These are phyloP conservation scores for Chlorella sp. DNA, from an alignment of 139 green algal species.

Conservation along the genomic window DNA sequence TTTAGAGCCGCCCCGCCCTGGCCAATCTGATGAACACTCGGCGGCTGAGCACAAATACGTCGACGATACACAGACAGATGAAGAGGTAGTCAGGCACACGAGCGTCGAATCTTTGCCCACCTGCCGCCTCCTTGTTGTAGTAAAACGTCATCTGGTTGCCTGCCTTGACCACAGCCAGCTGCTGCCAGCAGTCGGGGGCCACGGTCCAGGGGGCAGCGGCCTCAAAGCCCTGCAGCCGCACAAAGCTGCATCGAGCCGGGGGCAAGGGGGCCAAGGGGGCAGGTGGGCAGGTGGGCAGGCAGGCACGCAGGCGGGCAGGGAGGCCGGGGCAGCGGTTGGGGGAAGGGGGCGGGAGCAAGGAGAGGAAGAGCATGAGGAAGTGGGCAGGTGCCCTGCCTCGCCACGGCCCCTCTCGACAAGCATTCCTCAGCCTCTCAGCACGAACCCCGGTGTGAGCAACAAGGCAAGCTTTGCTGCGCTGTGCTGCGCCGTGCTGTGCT, in stretches of 20 bases:
- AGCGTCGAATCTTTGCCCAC: neutral
- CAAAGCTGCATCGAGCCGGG: too few relatives aligned
- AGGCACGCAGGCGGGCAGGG: neutral
- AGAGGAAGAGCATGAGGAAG: neutral
- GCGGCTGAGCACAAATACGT: too few relatives aligned
- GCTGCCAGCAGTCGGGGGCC: slow-evolving; percentile 14
- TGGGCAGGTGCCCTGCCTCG: too few relatives aligned
- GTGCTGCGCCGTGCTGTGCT: neutral
- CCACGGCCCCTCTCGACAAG: too few relatives aligned
- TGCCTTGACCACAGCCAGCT: slow-evolving; percentile 23
- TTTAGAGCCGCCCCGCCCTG: too few relatives aligned
- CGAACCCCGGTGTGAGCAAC: too few relatives aligned
- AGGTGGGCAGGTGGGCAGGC: too few relatives aligned
- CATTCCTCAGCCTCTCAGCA: too few relatives aligned
- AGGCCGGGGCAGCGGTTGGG: neutral
- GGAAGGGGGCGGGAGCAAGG: neutral
- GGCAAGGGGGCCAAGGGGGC: too few relatives aligned
- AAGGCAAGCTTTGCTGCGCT: neutral
- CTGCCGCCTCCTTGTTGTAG: neutral
- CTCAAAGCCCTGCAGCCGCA: neutral
- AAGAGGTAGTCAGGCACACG: neutral
- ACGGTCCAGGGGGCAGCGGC: neutral
- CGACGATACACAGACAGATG: neutral
- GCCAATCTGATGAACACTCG: too few relatives aligned
- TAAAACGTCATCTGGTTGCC: slow-evolving; percentile 3